Evolutionary conservation across 345 rosid genomes (phyloP).

Genomic region (Gossypium australe): DNA sequence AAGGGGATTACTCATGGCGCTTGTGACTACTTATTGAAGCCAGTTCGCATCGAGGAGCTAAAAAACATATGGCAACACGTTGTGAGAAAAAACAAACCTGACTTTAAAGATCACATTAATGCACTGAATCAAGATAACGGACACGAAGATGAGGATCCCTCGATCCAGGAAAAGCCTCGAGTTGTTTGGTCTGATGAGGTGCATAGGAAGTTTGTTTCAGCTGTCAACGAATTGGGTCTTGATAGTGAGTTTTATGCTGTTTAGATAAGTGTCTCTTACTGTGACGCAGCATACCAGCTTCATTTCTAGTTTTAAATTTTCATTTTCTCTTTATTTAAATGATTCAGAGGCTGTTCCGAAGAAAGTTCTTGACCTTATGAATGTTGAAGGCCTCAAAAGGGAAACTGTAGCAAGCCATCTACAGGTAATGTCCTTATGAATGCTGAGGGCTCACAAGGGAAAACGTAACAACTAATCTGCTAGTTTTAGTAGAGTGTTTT

Average conservation of each 20-base stretch:
- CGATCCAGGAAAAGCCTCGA: conserved; percentile 74
- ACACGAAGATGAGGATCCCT: conserved; percentile 53
- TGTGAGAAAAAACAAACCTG: conserved; percentile 45
- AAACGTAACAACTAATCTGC: too few species aligned
- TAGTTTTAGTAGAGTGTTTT: too few species aligned
- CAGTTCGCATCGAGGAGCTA: conserved; percentile 75
- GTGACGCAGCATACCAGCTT: not conserved
- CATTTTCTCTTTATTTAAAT: conserved; percentile 4
- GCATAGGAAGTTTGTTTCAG: conserved; percentile 75
- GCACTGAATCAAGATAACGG: conserved; percentile 33
- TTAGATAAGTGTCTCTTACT: not conserved
- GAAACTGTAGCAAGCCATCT: conserved; percentile 98
- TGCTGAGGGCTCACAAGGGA: too few species aligned
- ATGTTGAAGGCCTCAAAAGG: conserved; percentile 82
- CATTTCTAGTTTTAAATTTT: not conserved
- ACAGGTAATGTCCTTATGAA: conserved; percentile 43
- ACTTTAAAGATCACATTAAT: conserved; percentile 31
- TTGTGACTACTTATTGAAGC: conserved; percentile 76
- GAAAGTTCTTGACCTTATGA: conserved; percentile 88
- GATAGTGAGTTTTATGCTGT: conserved; percentile 56
- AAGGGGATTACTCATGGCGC: conserved; percentile 92
- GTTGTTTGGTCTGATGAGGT: conserved; percentile 87
- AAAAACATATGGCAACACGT: conserved; percentile 94
- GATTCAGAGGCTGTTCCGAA: conserved; percentile 87
- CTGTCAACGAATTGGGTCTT: conserved; percentile 77